These are phyloP conservation scores for Camellia lanceoleosa DNA, from an alignment of 148 eudicot species.

Conservation along the genomic window DNA sequence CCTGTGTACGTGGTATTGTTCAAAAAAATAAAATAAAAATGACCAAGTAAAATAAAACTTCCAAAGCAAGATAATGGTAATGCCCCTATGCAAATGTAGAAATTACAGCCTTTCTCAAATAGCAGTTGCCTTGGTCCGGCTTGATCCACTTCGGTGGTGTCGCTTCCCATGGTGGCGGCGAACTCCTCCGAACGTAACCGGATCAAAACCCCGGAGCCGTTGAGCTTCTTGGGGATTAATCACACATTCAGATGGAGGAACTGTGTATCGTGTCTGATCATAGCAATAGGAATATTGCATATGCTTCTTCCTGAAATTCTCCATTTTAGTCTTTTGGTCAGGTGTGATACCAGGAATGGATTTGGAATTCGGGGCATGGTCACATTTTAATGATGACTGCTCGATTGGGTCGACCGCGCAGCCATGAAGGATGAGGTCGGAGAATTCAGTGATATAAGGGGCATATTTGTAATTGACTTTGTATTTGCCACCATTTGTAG, in stretches of 20 bases:
- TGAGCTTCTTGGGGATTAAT: conserved; percentile 55
- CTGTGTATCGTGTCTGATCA: conserved; percentile 55
- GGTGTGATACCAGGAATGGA: conserved; percentile 40
- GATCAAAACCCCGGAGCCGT: conserved; percentile 57
- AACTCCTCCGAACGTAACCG: conserved; percentile 64
- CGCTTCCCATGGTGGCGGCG: conserved; percentile 44
- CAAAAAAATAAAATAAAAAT: conserved; percentile 16
- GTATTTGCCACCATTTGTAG: conserved; percentile 88
- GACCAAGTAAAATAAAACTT: not conserved
- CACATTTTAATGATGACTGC: conserved; percentile 35
- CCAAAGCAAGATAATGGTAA: not conserved
- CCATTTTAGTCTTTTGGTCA: conserved; percentile 53
- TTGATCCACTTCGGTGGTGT: conserved; percentile 38
- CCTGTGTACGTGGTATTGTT: not conserved
- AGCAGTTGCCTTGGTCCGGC: conserved; percentile 14
- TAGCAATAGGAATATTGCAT: conserved; percentile 91
- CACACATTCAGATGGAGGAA: conserved; percentile 64
- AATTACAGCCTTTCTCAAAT: conserved; percentile 1
- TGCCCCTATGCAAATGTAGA: conserved; percentile 1
- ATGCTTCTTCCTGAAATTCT: conserved; percentile 53
- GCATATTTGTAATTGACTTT: conserved; percentile 80
- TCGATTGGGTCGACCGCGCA: conserved; percentile 73
- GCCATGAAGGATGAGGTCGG: conserved; percentile 82
- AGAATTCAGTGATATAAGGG: conserved; percentile 71
- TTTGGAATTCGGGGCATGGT: conserved; percentile 21